Evolutionary conservation across 2,329 filamentous ascomycete genomes (phyloP).

Genomic region (Fusarium goolgardi): DNA sequence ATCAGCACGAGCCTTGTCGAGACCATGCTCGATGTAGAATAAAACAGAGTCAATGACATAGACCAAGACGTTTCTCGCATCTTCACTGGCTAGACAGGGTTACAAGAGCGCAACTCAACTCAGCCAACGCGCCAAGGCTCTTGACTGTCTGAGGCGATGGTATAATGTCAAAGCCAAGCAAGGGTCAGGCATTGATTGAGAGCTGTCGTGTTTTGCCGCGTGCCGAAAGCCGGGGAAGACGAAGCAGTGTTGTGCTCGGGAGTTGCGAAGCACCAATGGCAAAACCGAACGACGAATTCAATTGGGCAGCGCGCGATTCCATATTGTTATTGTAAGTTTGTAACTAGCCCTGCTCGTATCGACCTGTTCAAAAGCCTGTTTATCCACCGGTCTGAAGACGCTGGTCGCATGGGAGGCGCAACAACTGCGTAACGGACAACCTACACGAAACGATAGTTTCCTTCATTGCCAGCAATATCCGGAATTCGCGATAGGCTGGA

Average conservation of each 20-base stretch:
- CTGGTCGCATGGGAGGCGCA: constrained; percentile 10
- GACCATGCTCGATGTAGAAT: constrained; percentile 22
- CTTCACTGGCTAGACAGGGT: constrained; percentile 32
- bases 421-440: constrained; percentile 37
- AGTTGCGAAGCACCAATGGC: constrained; percentile 17
- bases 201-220: constrained; percentile 23
- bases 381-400: constrained; percentile 6
- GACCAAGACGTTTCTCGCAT: constrained; percentile 31
- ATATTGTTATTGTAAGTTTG: constrained; percentile 29
- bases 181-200: background rate
- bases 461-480: constrained; percentile 14
- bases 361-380: constrained; percentile 24
- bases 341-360: constrained; percentile 25
- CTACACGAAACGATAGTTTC: constrained; percentile 29
- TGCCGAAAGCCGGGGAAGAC: constrained; percentile 20
- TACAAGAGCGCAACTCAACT: constrained; percentile 22
- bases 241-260: constrained; percentile 3
- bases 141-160: constrained; percentile 4
- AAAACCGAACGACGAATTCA: constrained; percentile 10
- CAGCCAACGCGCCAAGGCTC: constrained; percentile 30
- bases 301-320: constrained; percentile 18
- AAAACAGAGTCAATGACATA: constrained; percentile 43
- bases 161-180: constrained; percentile 5
- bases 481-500: constrained; percentile 5
- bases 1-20: constrained; percentile 15